Evolutionary conservation across 768 basidiomycete genomes (phyloP), one percentile per base, ranked within the genome.

Genomic region (Termitomyces sp.): DNA sequence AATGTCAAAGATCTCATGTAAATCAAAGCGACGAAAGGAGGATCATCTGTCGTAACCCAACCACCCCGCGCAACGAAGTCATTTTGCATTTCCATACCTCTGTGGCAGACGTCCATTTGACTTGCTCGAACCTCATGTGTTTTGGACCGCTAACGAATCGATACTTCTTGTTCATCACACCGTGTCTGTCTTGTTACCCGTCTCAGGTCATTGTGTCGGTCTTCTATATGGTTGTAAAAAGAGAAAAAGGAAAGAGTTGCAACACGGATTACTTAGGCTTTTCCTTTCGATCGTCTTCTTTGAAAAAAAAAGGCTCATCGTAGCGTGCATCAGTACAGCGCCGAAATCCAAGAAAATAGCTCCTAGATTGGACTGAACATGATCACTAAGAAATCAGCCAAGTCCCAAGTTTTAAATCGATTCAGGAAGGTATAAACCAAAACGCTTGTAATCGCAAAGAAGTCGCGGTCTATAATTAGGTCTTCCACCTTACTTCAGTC

Each of bases 401-500:
- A 42, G 15, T 42, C 40, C 8, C 25, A 54, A 29, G 37, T 1
- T 31, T 40, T 15, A 40, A 25, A 54, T 40, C 37, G 31, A 40
- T 54, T 11, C 29, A 54, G 40, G 4, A 6, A 42, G 34, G 34
- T 42, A 42, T 15, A 31, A 17, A 29, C 4, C 48, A 15, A 25
- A n/a, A 50, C 25, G 49, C 20, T 42, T 15, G 17, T 25, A 42
- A 59, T 17, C 14, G 29, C 29, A 20, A 59, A 54, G 52, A 60
- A 48, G 42, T 34, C 4, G 25, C 25, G 20, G 34, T 58, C 50
- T 59, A 53, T 58, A 50, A 56, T 57, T 50, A 51, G 34, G 12
- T 48, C 61, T 64, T 67, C 59, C 49, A 40, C 46, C 51, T 61
- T 63, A 51, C 25, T 62, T 60, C 52, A 61, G 47, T 38, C 56